Conservation (phyloP, 257 asterid genomes). For the Buddleja alternifolia region DNA sequence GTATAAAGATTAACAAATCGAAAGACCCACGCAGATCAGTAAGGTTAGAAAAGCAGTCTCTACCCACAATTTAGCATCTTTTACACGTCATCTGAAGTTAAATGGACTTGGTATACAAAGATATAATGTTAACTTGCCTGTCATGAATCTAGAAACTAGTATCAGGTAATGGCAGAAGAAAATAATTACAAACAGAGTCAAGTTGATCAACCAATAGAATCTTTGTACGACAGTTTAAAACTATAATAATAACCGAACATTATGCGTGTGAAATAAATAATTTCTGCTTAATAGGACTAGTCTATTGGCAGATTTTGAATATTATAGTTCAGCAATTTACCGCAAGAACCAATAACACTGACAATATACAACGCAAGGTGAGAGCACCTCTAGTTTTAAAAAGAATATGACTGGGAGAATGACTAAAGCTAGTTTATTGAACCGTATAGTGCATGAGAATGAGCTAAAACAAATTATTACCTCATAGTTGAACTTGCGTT, state of each 20-base stretch:
- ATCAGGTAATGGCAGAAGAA: background rate
- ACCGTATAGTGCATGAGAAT: constrained; percentile 19
- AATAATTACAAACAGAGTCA: background rate
- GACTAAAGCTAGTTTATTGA: constrained; percentile 3
- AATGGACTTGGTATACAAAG: background rate
- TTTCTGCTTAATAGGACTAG: constrained; percentile 9
- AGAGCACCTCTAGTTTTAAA: background rate
- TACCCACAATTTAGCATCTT: background rate
- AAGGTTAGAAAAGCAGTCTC: background rate
- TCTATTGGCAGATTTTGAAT: constrained; percentile 9
- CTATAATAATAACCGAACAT: background rate
- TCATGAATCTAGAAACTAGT: background rate
- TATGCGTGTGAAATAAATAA: background rate
- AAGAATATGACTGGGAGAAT: background rate
- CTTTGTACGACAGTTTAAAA: background rate
- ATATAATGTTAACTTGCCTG: background rate
- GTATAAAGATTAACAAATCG: background rate
- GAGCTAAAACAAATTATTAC: constrained; percentile 40
- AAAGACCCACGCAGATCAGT: background rate
- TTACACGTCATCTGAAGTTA: background rate
- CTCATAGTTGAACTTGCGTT: constrained; percentile 96
- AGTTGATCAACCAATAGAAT: background rate
- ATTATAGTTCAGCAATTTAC: constrained; percentile 17
- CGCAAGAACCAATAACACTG: constrained; percentile 3
- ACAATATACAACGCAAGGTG: no score